These are phyloP conservation scores for Microsporum audouinii DNA, from an alignment of 2,329 filamentous ascomycete species.

Conservation along the genomic window DNA sequence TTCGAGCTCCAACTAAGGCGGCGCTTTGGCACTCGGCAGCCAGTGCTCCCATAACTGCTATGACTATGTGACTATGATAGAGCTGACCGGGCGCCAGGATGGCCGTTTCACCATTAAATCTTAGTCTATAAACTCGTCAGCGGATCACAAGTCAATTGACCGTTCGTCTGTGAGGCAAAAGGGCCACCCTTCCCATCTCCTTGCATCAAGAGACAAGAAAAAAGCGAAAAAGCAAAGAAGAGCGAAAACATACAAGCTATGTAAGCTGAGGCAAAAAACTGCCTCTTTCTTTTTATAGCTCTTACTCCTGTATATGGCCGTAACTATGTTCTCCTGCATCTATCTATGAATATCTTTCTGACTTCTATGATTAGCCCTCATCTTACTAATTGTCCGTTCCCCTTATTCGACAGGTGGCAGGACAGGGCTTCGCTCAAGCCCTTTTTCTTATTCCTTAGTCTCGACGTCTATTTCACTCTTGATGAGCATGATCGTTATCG, in stretches of 20 bases:
- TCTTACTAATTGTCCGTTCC: not conserved
- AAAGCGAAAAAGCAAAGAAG: not conserved
- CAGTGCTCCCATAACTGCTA: not conserved
- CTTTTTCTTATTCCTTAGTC: not conserved
- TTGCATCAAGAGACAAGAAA: not conserved
- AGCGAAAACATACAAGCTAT: not conserved
- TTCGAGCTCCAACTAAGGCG: not conserved
- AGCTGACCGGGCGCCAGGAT: not conserved
- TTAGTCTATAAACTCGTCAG: not conserved
- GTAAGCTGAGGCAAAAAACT: not conserved
- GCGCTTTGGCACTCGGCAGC: not conserved
- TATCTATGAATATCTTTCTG: not conserved
- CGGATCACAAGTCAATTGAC: too few species aligned
- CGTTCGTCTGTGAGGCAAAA: too few species aligned
- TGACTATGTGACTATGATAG: not conserved
- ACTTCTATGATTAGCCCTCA: not conserved
- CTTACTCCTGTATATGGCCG: not conserved
- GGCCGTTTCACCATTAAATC: not conserved
- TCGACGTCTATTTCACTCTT: not conserved
- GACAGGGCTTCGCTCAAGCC: not conserved
- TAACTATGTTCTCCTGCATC: too few species aligned
- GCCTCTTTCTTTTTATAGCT: not conserved
- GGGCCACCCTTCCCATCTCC: too few species aligned
- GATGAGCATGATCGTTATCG: not conserved
- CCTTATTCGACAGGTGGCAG: not conserved